Evolutionary conservation across 2,329 filamentous ascomycete genomes (phyloP), one percentile per base, ranked within the genome.

Genomic region (Trichophyton equinum): DNA sequence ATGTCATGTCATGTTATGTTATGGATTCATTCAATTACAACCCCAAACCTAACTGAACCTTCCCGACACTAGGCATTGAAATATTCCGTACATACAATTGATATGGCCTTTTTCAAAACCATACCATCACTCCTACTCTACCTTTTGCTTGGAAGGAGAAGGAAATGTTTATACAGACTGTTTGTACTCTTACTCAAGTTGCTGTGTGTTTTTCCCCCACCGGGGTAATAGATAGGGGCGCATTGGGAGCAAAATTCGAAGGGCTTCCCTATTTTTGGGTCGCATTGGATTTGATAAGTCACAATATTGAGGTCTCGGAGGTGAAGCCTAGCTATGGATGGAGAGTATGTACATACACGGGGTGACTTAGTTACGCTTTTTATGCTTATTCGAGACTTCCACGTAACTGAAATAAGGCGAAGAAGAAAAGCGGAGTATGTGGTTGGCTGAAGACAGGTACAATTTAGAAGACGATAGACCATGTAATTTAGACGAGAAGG

Each of bases 21-120:
- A 55, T 55, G 30, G 30, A 20, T 55, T 27, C 25, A 55, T 36
- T 55, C 27, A 55, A 55, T 55, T 55, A 18, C 27, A 55, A 36
- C 25, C 51, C 51, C 25, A 55, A 55, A 7, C 51, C 27, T 36
- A 27, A 11, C 22, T 53, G 4, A 36, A 36, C 13, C 13, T 55
- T 33, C 51, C 5, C 51, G 36, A 27, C 51, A 55, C 27, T 53
- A 53, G 47, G 33, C 47, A 30, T 33, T 27, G 9, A 30, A 55
- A 55, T 55, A 20, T 18, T 36, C n/a, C 51, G 51, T 55, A 55
- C 51, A 55, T 55, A 55, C 51, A 33, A 38, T 38, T 38, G 33
- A 38, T 30, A 53, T 36, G 51, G 33, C 51, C 18, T 30, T 55
- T 11, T 13, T 5, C n/a, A 51, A 15, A 25, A 30, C 27, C 27